phyloP scores from a whole-genome alignment of 2,329 filamentous ascomycete species.

The Colletotrichum lentis region DNA sequence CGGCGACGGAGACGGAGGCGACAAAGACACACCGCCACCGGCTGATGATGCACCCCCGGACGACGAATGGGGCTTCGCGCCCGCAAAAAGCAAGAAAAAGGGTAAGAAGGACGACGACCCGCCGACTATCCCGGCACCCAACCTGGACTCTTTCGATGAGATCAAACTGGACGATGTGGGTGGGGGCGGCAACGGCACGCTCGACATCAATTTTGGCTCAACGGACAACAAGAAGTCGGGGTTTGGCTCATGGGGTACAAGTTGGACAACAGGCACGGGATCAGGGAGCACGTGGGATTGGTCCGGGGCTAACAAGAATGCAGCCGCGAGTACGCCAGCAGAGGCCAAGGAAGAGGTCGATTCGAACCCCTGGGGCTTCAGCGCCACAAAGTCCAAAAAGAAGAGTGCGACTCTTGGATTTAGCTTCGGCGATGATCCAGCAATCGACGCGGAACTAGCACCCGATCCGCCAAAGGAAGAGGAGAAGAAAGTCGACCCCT shows the following conservation, averaged over 20 bases:
- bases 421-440: slow-evolving; percentile 51
- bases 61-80: slow-evolving; percentile 61
- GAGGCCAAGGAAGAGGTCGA: slow-evolving; percentile 54
- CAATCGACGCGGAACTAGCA: slow-evolving; percentile 23
- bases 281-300: slow-evolving; percentile 53
- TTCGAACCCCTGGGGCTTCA: slow-evolving; percentile 60
- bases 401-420: slow-evolving; percentile 57
- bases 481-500: slow-evolving; percentile 50
- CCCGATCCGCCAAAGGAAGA: slow-evolving; percentile 41
- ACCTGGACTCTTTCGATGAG: slow-evolving; percentile 65
- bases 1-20: slow-evolving; percentile 33
- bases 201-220: slow-evolving; percentile 64
- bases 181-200: slow-evolving; percentile 52
- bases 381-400: slow-evolving; percentile 60
- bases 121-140: slow-evolving; percentile 44
- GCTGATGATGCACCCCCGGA: slow-evolving; percentile 54
- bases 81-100: slow-evolving; percentile 63
- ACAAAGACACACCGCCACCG: slow-evolving; percentile 41
- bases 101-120: slow-evolving; percentile 55
- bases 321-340: slow-evolving; percentile 45
- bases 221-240: slow-evolving; percentile 52
- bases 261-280: slow-evolving; percentile 61
- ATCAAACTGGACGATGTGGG: slow-evolving; percentile 70
- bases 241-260: slow-evolving; percentile 68
- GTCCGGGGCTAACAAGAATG: slow-evolving; percentile 48